Conservation (phyloP, 331 rosid genomes). For the Ulmus americana region DNA sequence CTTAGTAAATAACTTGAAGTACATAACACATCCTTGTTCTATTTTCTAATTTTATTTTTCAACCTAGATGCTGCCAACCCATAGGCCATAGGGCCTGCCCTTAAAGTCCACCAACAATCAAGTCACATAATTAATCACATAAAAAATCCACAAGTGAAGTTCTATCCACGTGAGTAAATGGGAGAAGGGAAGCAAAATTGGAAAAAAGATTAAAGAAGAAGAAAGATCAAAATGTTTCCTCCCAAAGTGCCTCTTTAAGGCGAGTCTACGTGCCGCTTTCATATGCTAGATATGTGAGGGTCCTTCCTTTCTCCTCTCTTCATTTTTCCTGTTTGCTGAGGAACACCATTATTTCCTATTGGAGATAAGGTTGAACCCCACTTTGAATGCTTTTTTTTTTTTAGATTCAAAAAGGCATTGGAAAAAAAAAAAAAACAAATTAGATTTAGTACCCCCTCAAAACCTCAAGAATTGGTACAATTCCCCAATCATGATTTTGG, state of each 20-base stretch:
- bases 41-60: no score
- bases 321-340: constrained; percentile 20
- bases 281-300: constrained; percentile 13
- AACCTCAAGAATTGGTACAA: constrained; percentile 18
- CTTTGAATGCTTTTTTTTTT: constrained; percentile 21
- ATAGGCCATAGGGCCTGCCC: background rate
- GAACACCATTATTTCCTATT: constrained; percentile 26
- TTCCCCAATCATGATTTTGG: constrained; percentile 23
- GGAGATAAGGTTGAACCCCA: constrained; percentile 41
- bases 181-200: background rate
- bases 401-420: constrained; percentile 15
- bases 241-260: background rate
- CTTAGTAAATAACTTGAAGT: no score
- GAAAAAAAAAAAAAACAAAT: background rate
- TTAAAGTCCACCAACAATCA: constrained; percentile 13
- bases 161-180: background rate
- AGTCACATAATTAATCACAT: constrained; percentile 6
- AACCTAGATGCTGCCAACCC: no score
- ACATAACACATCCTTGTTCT: no score
- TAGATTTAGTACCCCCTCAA: background rate
- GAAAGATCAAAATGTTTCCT: background rate
- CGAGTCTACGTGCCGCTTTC: constrained; percentile 17
- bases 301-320: constrained; percentile 14
- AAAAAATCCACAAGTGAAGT: background rate
- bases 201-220: background rate